Conservation (phyloP, 345 rosid genomes). For the Eucalyptus shirleyi region DNA sequence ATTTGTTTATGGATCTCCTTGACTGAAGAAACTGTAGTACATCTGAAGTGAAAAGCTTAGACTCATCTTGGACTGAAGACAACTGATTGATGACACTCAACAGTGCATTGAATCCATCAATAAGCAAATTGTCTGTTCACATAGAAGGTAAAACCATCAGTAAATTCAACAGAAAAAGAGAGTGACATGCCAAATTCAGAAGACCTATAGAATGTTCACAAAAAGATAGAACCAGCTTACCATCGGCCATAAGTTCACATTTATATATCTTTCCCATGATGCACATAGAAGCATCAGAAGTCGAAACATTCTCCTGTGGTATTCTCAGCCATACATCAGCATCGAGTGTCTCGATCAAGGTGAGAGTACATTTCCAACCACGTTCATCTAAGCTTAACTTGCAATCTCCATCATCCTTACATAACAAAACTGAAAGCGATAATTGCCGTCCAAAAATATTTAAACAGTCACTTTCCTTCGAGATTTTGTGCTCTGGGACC, state of each 20-base stretch:
- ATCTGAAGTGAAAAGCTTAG: conserved; percentile 44
- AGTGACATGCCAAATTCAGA: not conserved
- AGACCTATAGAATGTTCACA: not conserved
- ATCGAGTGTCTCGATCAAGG: conserved; percentile 36
- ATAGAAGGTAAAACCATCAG: not conserved
- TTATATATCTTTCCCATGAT: conserved; percentile 48
- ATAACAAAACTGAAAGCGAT: conserved; percentile 27
- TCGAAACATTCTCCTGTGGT: conserved; percentile 27
- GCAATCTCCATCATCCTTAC: conserved; percentile 23
- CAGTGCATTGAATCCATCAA: conserved; percentile 48
- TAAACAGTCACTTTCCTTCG: conserved; percentile 26
- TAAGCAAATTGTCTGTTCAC: conserved; percentile 37
- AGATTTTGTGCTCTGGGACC: conserved; percentile 36
- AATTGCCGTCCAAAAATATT: conserved; percentile 66
- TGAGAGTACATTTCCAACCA: conserved; percentile 4
- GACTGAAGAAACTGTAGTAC: conserved; percentile 39
- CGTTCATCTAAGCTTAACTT: conserved; percentile 10
- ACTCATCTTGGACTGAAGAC: conserved; percentile 38
- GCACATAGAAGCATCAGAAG: conserved; percentile 17
- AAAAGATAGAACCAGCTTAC: conserved; percentile 24
- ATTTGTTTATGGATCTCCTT: conserved; percentile 27
- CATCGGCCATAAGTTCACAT: conserved; percentile 55
- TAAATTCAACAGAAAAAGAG: not conserved
- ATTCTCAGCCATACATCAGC: conserved; percentile 79
- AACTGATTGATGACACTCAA: conserved; percentile 46